Percentiles rank a stretch among this genome's conserved stretches.
These are phyloP conservation scores for Suhomyces canberraensis DNA, from an alignment of 805 yeast species.

Conservation along the genomic window DNA sequence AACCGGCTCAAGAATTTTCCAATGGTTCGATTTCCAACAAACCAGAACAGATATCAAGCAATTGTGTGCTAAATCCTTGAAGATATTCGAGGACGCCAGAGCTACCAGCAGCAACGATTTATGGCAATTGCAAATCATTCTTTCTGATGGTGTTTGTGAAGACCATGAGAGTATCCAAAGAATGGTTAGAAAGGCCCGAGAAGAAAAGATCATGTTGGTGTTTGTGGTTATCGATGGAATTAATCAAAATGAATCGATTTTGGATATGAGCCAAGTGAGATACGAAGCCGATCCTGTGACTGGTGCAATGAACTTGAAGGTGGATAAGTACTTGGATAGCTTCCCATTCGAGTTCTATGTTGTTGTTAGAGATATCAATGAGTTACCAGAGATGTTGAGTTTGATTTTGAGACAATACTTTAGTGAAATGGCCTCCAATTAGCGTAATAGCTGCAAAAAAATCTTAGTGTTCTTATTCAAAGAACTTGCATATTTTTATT, in stretches of 20 bases:
- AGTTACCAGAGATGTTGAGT: slow-evolving; percentile 88
- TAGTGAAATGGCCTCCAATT: slow-evolving; percentile 53
- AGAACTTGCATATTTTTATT: too few relatives aligned
- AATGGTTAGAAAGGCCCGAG: slow-evolving; percentile 87
- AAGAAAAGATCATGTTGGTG: slow-evolving; percentile 88
- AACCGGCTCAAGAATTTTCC: slow-evolving; percentile 80
- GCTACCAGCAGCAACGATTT: slow-evolving; percentile 52
- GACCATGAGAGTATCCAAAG: slow-evolving; percentile 82
- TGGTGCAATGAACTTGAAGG: slow-evolving; percentile 72
- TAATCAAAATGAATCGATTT: slow-evolving; percentile 75
- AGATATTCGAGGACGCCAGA: slow-evolving; percentile 63
- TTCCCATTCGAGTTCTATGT: slow-evolving; percentile 98
- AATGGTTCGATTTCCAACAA: slow-evolving; percentile 88
- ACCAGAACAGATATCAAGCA: slow-evolving; percentile 78
- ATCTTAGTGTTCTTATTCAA: too few relatives aligned
- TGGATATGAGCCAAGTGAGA: slow-evolving; percentile 92
- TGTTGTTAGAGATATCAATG: slow-evolving; percentile 83
- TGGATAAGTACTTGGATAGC: slow-evolving; percentile 80
- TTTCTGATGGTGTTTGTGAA: slow-evolving; percentile 97
- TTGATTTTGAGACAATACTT: slow-evolving; percentile 90
- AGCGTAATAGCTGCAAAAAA: too few relatives aligned
- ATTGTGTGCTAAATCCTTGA: slow-evolving; percentile 68
- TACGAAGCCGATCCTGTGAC: slow-evolving; percentile 61
- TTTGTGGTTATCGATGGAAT: slow-evolving; percentile 93
- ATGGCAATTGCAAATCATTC: slow-evolving; percentile 91